Percentiles rank a stretch among this genome's conserved stretches.
phyloP scores from a whole-genome alignment of 2,329 filamentous ascomycete species.

The Trichoderma sp. region DNA sequence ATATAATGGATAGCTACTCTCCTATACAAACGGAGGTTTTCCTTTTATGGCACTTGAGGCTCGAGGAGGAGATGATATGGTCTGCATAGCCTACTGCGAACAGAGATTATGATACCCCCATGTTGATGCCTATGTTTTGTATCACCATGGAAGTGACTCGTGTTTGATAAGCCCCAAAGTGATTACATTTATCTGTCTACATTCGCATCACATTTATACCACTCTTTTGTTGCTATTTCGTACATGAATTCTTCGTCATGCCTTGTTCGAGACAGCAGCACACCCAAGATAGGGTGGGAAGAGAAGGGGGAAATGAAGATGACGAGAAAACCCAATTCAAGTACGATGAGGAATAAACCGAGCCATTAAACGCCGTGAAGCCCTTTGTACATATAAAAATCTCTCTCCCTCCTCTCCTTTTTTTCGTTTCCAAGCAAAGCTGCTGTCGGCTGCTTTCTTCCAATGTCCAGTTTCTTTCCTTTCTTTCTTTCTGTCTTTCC shows the following conservation, averaged over 20 bases:
- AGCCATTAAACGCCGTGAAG: conserved; percentile 23
- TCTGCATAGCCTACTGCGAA: conserved; percentile 18
- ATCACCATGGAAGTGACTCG: not conserved
- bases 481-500: not conserved
- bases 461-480: not conserved
- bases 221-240: not conserved
- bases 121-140: not conserved
- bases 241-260: not conserved
- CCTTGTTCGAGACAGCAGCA: not conserved
- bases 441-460: not conserved
- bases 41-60: not conserved
- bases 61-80: conserved; percentile 9
- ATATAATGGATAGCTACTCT: not conserved
- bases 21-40: not conserved
- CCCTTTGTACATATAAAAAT: conserved; percentile 22
- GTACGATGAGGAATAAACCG: conserved; percentile 20
- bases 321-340: conserved; percentile 13
- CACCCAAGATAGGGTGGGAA: not conserved
- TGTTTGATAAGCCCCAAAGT: not conserved
- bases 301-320: not conserved
- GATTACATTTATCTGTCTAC: not conserved
- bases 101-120: conserved; percentile 25
- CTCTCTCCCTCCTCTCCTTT: not conserved
- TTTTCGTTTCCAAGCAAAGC: not conserved
- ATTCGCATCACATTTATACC: not conserved